phyloP scores from a whole-genome alignment of 2,329 filamentous ascomycete genomes.

The Conoideocrella luteorostrata region DNA sequence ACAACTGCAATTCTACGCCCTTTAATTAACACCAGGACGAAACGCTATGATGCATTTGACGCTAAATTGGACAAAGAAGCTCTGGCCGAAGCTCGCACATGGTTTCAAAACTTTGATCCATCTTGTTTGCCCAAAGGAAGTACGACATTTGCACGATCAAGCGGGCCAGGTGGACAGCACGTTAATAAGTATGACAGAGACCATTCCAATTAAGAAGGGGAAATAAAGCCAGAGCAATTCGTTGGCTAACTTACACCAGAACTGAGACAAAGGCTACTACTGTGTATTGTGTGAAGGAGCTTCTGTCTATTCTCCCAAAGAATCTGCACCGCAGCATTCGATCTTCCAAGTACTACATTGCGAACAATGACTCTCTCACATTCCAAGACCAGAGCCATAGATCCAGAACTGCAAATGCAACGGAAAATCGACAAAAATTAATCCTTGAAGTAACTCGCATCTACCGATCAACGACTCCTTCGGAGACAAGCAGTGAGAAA shows the following conservation, averaged over 20 bases:
- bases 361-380: conserved; percentile 43
- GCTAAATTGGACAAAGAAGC: conserved; percentile 42
- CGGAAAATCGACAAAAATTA: conserved; percentile 47
- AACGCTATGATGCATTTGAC: conserved; percentile 43
- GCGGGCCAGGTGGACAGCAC: conserved; percentile 55
- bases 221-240: too few species aligned
- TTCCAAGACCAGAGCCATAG: conserved; percentile 51
- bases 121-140: conserved; percentile 42
- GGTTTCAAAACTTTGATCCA: conserved; percentile 40
- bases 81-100: conserved; percentile 44
- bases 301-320: conserved; percentile 39
- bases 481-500: conserved; percentile 39
- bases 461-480: conserved; percentile 40
- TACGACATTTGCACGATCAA: conserved; percentile 51
- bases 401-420: conserved; percentile 43
- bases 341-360: conserved; percentile 48
- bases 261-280: conserved; percentile 56
- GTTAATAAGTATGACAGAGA: conserved; percentile 56
- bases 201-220: too few species aligned
- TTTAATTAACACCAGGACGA: conserved; percentile 16
- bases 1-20: not conserved
- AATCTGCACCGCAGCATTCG: conserved; percentile 40
- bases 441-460: conserved; percentile 41
- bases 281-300: conserved; percentile 41
- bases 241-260: conserved; percentile 35